Percentiles rank a stretch among this genome's conserved stretches.
phyloP scores from a whole-genome alignment of 148 eudicot species.

The Chenopodium album region DNA sequence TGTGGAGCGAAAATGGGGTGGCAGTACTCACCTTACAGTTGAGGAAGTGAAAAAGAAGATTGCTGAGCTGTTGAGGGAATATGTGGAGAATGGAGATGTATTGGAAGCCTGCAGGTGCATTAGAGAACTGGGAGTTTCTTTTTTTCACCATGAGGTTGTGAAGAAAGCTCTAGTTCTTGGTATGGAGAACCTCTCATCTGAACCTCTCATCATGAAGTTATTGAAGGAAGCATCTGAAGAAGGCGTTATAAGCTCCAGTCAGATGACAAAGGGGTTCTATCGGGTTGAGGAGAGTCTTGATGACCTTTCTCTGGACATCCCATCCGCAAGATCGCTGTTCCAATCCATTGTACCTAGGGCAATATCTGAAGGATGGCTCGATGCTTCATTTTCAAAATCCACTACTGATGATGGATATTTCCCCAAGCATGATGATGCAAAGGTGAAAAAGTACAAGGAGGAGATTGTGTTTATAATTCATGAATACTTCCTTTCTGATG shows the following conservation, averaged over 20 bases:
- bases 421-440: conserved; percentile 47
- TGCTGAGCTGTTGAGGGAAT: conserved; percentile 72
- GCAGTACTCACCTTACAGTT: conserved; percentile 76
- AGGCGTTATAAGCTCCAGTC: conserved; percentile 88
- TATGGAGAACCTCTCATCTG: conserved; percentile 72
- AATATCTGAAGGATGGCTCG: conserved; percentile 92
- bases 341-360: conserved; percentile 61
- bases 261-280: conserved; percentile 81
- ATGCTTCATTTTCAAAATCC: conserved; percentile 50
- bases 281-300: conserved; percentile 86
- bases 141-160: conserved; percentile 94
- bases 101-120: conserved; percentile 92
- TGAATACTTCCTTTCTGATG: conserved; percentile 93
- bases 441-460: conserved; percentile 62
- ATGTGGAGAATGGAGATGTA: conserved; percentile 73
- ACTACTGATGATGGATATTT: conserved; percentile 38
- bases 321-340: conserved; percentile 64
- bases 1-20: conserved; percentile 93
- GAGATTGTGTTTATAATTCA: conserved; percentile 78
- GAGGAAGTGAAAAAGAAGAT: conserved; percentile 96
- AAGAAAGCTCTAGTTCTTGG: conserved; percentile 82
- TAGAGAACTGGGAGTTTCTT: conserved; percentile 79
- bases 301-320: conserved; percentile 88
- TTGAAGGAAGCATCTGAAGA: conserved; percentile 84
- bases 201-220: conserved; percentile 59